These are phyloP conservation scores for Trichoderma citrinoviride DNA, from an alignment of 2,329 filamentous ascomycete species.

Conservation along the genomic window DNA sequence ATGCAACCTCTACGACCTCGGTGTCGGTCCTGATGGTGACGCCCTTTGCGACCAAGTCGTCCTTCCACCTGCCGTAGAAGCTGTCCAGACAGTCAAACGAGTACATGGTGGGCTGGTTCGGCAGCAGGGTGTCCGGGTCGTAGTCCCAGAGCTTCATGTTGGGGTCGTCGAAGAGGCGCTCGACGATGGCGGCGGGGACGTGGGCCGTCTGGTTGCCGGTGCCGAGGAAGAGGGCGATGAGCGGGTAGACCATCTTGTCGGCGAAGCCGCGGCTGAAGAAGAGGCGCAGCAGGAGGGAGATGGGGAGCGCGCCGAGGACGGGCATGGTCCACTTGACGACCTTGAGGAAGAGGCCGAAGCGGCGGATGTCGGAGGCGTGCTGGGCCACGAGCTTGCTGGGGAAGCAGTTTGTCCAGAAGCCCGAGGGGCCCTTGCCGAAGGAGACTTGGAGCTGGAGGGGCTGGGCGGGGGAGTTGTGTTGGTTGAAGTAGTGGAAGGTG, in stretches of 20 bases:
- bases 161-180: constrained; percentile 56
- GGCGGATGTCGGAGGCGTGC: constrained; percentile 54
- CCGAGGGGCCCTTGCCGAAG: constrained; percentile 57
- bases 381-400: constrained; percentile 56
- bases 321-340: constrained; percentile 60
- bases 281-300: constrained; percentile 63
- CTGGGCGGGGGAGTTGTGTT: constrained; percentile 54
- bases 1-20: constrained; percentile 52
- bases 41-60: constrained; percentile 51
- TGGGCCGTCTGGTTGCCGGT: constrained; percentile 73
- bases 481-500: constrained; percentile 62
- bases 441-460: constrained; percentile 61
- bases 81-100: constrained; percentile 61
- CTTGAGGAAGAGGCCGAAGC: constrained; percentile 55
- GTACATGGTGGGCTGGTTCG: constrained; percentile 63
- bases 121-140: constrained; percentile 52
- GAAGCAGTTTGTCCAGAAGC: constrained; percentile 66
- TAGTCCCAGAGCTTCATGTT: constrained; percentile 61
- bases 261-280: constrained; percentile 71
- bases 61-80: constrained; percentile 60
- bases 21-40: constrained; percentile 56
- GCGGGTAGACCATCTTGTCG: constrained; percentile 67
- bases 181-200: constrained; percentile 66
- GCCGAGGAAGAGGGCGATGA: constrained; percentile 70
- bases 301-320: constrained; percentile 58